Base-by-base conservation (phyloP, 2,329 filamentous ascomycete genomes). In the Fusarium keratoplasticum region DNA sequence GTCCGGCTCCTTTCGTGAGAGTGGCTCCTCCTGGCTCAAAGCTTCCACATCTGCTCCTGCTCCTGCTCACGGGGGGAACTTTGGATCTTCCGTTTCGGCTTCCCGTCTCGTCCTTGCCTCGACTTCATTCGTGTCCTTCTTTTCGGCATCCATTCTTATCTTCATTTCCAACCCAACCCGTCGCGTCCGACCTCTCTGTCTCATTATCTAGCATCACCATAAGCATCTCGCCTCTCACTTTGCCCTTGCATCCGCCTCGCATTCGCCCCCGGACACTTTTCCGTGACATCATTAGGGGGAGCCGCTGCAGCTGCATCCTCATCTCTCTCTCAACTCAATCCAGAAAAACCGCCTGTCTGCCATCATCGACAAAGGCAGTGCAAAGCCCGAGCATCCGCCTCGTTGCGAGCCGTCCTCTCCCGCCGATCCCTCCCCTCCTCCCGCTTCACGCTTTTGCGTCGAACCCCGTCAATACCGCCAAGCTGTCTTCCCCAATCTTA, bases 401-500 rank as follows among this genome's bases (percentile, higher is more conserved):
- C 54, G 61, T 55, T 59, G 50, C 61, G 13, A 35, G 64, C 60
- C 59, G 42, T 35, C 22, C 38, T 67, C 16, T 50, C 55, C 59
- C 62, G 62, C 68, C 65, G 65, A 69, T 64, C 64, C n/a, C 38
- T 42, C 60, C 66, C 60, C 64, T 68, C 64, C 59, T 67, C 52
- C 69, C 66, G 67, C 57, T 47, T 61, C 52, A 44, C 66, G 68
- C 65, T 66, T 68, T 67, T 72, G 70, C 64, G 58, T 66, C 61
- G 76, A 67, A 65, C 70, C 74, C 78, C 80, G 68, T 82, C 86
- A 94, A 93, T 85, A 96, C 94, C 94, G 94, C 93, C 94, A 97
- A 97, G 87, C 92, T 97, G 94, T 96, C 95, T 92, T 94, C 95
- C 84, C 92, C 89, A 87, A 88, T 96, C 85, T 89, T 97, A 81